Evolutionary conservation across 257 asterid species (phyloP).

Genomic region (Solanum clarkiae): DNA sequence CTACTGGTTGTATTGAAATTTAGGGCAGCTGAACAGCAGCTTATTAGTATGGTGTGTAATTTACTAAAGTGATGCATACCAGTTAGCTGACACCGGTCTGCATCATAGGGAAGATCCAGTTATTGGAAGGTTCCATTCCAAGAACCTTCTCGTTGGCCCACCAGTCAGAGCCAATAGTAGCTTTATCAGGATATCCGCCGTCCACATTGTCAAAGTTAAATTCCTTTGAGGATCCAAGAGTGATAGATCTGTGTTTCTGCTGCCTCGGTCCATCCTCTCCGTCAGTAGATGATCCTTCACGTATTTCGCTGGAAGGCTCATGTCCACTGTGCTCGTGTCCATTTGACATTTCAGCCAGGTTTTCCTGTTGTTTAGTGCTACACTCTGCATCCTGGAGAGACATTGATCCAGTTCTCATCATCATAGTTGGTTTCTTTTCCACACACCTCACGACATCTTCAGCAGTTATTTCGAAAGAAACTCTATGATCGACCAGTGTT

Average conservation of each 20-base stretch:
- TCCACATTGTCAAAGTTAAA: constrained; percentile 65
- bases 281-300: constrained; percentile 17
- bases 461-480: constrained; percentile 67
- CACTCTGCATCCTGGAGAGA: constrained; percentile 17
- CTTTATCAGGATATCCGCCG: constrained; percentile 29
- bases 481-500: constrained; percentile 35
- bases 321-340: constrained; percentile 4
- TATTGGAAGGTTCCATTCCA: constrained; percentile 14
- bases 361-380: constrained; percentile 6
- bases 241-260: constrained; percentile 42
- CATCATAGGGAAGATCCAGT: constrained; percentile 39
- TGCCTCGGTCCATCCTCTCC: constrained; percentile 25
- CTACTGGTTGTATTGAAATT: neutral
- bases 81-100: constrained; percentile 30
- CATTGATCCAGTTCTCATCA: constrained; percentile 13
- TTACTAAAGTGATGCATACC: neutral
- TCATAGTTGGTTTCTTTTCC: constrained; percentile 34
- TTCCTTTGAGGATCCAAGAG: constrained; percentile 75
- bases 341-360: neutral
- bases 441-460: constrained; percentile 57
- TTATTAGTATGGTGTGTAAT: neutral
- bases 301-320: constrained; percentile 17
- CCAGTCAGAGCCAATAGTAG: constrained; percentile 50
- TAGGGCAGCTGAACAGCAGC: neutral
- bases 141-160: constrained; percentile 46